Conservation (phyloP, 352 stramenopile species). For the Phytophthora quininea region DNA sequence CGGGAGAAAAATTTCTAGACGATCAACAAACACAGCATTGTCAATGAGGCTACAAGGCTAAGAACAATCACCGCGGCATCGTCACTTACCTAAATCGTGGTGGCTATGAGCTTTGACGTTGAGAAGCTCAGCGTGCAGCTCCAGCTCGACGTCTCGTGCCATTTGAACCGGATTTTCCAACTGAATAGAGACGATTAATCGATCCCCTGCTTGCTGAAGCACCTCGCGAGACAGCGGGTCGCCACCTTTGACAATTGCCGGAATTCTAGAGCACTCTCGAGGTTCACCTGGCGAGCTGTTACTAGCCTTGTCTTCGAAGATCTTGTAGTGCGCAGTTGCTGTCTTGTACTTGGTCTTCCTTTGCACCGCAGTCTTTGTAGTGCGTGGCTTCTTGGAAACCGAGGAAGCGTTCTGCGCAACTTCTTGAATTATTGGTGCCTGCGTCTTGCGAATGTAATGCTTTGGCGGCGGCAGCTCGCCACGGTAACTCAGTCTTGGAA, state of each 20-base stretch:
- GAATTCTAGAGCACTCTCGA: constrained; percentile 34
- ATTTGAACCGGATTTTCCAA: constrained; percentile 46
- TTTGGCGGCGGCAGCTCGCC: constrained; percentile 68
- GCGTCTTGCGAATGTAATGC: constrained; percentile 81
- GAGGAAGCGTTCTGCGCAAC: constrained; percentile 24
- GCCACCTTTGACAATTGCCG: constrained; percentile 39
- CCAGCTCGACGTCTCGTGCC: constrained; percentile 46
- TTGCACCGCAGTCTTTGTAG: constrained; percentile 7
- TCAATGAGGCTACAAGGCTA: too few species aligned
- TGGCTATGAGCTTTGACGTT: constrained; percentile 52
- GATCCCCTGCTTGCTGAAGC: constrained; percentile 38
- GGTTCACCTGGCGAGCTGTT: constrained; percentile 3
- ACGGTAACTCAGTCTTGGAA: constrained; percentile 72
- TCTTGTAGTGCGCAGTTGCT: constrained; percentile 36
- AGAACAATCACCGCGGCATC: neutral
- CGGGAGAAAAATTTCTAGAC: constrained; percentile 60
- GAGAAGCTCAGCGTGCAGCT: constrained; percentile 57
- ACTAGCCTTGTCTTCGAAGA: constrained; percentile 43
- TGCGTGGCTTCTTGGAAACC: constrained; percentile 16
- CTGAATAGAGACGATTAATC: constrained; percentile 42
- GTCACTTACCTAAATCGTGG: constrained; percentile 54
- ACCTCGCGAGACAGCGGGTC: constrained; percentile 51
- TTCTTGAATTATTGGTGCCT: constrained; percentile 78
- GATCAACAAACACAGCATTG: too few species aligned
- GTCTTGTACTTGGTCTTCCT: constrained; percentile 29